Evolutionary conservation across 306 rosid genomes (phyloP).

Genomic region (Gillenia trifoliata): DNA sequence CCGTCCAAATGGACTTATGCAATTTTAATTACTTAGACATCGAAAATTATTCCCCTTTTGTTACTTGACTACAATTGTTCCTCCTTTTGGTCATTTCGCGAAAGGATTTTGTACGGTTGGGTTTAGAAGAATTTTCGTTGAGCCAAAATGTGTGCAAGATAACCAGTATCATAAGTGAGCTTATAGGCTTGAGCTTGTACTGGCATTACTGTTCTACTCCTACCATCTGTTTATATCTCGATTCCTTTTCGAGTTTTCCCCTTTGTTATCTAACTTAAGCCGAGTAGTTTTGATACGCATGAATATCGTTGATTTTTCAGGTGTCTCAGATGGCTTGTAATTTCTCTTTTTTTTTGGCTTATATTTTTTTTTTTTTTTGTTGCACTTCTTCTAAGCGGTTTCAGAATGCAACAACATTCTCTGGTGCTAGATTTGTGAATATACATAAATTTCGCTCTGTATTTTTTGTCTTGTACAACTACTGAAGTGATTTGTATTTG

Average conservation of each 20-base stretch:
- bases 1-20: slow-evolving; percentile 12
- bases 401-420: no score
- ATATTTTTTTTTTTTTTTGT: no score
- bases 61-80: neutral
- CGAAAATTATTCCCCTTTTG: neutral
- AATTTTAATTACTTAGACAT: neutral
- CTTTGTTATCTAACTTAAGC: neutral
- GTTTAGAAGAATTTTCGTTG: neutral
- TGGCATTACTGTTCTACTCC: neutral
- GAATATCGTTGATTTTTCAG: neutral
- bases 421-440: neutral
- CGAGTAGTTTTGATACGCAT: no score
- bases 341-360: no score
- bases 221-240: neutral
- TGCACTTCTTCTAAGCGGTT: no score
- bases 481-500: neutral
- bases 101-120: neutral
- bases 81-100: neutral
- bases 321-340: no score
- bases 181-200: no score
- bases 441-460: neutral
- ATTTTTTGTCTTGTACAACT: slow-evolving; percentile 1
- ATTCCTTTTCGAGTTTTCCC: no score
- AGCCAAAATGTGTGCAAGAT: neutral
- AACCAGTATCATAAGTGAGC: no score